Evolutionary conservation across 1,139 yeast species (phyloP), one percentile per base, ranked within the genome.

Genomic region (Suhomyces kunorum): DNA sequence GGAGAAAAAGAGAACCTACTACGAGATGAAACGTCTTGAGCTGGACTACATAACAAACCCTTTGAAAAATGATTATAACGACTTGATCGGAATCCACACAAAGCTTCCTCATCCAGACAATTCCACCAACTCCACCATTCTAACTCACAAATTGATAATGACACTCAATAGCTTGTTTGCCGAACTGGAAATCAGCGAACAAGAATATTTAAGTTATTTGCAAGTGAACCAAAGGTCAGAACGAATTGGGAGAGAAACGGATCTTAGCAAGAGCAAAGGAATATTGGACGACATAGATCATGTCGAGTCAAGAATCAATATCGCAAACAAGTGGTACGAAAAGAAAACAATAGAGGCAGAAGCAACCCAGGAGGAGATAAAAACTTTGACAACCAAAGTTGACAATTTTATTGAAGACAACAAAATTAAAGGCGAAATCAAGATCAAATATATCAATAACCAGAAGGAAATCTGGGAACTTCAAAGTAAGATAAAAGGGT

Each of bases 31-130:
- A 58, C 69, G 95, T 46, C 63, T 84, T 38, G 78, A 81, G 49
- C 81, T 81, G 63, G 86, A 84, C 43, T 83, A 83, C 54, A 73
- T 82, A 11, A 71, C 82, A 17, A 84, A 82, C 51, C 88, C 87
- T 2, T 64, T 80, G 49, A 82, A 76, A 48, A 80, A 72, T 53
- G 80, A 75, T 46, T 78, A 71, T 57, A 76, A 76, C 38, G 68
- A 68, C 38, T 61, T 82, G 38, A 75, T 80, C 11, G 90, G 92
- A 2, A 81, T 84, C 3, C 66, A 77, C 28, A 59, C 61, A 4
- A 40, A 30, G 13, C 13, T 8, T 5, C 28, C 43, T 19, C 42
- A 48, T 4, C 14, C 32, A 7, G 33, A 22, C 12, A 45, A 50
- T 22, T 49, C 54, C 20, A 50, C 57, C 11, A 43, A 48, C 3